These are phyloP conservation scores for Biscutella laevigata DNA, from an alignment of 441 rosid genomes.

Conservation along the genomic window DNA sequence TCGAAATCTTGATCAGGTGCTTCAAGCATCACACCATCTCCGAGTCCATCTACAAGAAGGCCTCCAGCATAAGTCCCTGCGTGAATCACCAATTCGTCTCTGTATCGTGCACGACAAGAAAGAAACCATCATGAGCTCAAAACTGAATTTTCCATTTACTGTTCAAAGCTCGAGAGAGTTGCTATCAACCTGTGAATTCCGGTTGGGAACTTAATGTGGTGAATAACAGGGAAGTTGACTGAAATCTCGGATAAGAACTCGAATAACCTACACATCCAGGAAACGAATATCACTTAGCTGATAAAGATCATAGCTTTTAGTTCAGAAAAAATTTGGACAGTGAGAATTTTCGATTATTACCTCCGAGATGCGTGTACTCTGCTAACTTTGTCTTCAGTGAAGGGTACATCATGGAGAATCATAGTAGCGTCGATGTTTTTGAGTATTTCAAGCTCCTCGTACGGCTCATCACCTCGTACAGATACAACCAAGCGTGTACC, in stretches of 20 bases:
- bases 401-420: slow-evolving; percentile 75
- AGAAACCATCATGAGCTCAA: slow-evolving; percentile 8
- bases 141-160: background rate
- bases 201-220: slow-evolving; percentile 71
- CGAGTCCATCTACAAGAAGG: slow-evolving; percentile 89
- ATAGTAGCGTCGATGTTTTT: slow-evolving; percentile 62
- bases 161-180: background rate
- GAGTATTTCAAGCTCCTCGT: slow-evolving; percentile 65
- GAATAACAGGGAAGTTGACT: slow-evolving; percentile 76
- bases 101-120: slow-evolving; percentile 27
- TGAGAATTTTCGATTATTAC: slow-evolving; percentile 28
- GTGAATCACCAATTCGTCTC: slow-evolving; percentile 86
- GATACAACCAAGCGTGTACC: slow-evolving; percentile 86
- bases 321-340: background rate
- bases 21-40: slow-evolving; percentile 87
- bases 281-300: background rate
- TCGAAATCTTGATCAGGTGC: slow-evolving; percentile 81
- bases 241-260: slow-evolving; percentile 65
- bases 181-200: slow-evolving; percentile 56
- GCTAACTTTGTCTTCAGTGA: slow-evolving; percentile 60
- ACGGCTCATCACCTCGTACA: slow-evolving; percentile 71
- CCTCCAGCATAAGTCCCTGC: slow-evolving; percentile 81
- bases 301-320: background rate
- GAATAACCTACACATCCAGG: slow-evolving; percentile 48
- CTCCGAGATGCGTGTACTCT: slow-evolving; percentile 95